Evolutionary conservation across 176 grass and related monocot genomes (phyloP).

Genomic region (barley (Hordeum vulgare)): MorexV3_pseudomolecules_assembly NC_058519.1:2567229-2567728

Average conservation of each 20-base stretch:
- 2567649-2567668: conserved; percentile 58
- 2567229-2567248: not conserved
- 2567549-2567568: conserved; percentile 50
- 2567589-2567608: conserved; percentile 44
- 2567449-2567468: conserved; percentile 74
- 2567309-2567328: not conserved
- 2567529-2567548: conserved; percentile 77
- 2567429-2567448: conserved; percentile 53
- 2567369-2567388: conserved; percentile 70
- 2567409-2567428: conserved; percentile 60
- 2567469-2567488: conserved; percentile 66
- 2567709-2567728: conserved; percentile 36
- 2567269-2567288: not conserved
- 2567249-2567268: not conserved
- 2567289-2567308: not conserved
- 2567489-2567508: conserved; percentile 36
- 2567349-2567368: not conserved
- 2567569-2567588: conserved; percentile 42
- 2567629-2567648: conserved; percentile 54
- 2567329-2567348: not conserved
- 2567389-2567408: conserved; percentile 88
- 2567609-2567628: conserved; percentile 62
- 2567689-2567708: conserved; percentile 43
- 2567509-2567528: conserved; percentile 39
- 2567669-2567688: conserved; percentile 77